Base-by-base conservation (phyloP, 1,284 basidiomycete species). In the Schizophyllum amplum region DNA sequence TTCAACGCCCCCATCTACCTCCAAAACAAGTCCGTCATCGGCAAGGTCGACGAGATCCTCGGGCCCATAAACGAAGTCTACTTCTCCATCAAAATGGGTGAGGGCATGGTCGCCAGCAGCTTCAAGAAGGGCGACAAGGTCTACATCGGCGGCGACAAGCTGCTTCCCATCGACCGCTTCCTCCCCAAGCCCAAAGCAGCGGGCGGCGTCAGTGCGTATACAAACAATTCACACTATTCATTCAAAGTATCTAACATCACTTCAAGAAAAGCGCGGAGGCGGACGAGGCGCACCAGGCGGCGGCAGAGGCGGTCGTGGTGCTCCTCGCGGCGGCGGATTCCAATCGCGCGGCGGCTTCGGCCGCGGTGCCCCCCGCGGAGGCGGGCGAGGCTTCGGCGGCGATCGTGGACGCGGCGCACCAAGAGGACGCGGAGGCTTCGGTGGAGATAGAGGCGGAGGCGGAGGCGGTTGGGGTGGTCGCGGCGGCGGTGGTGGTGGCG, bases 1-100 rank as follows among this genome's bases (percentile, higher is more conserved):
- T 99, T 99, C 80, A 99, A 99, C 72, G 96, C 97, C 0, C 96
- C 97, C 55, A 97, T 99, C 70, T 99, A 98, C 73, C 83, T 99
- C 54, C 87, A 94, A 78, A 99, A 99, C 76, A 99, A 98, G 76
- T 94, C 94, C 7, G 83, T 84, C 61, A 93, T 98, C 62, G 94
- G 94, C 62, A 96, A 95, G 72, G 90, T 98, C 46, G 94, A 98
- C 72, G 94, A 98, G 72, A 97, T 98, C 62, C 80, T 98, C 17
- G 94, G 94, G 0, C 97, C 97, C 9, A 96, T 99, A 72, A 99
- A 99, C 72, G 94, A 99, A 71, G 94, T 99, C 58, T 98, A 87
- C 75, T 99, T 99, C 69, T 98, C 95, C 4, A 82, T 99, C 64
- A 99, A 99, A 77, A 98, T 98, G 90, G 86, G 90, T 49, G 86